Percentiles rank a stretch among this genome's conserved stretches.
These are phyloP conservation scores for Bolboschoenoplectus hybrid DNA, from an alignment of 202 grass and related monocot genomes.

Conservation along the genomic window DNA sequence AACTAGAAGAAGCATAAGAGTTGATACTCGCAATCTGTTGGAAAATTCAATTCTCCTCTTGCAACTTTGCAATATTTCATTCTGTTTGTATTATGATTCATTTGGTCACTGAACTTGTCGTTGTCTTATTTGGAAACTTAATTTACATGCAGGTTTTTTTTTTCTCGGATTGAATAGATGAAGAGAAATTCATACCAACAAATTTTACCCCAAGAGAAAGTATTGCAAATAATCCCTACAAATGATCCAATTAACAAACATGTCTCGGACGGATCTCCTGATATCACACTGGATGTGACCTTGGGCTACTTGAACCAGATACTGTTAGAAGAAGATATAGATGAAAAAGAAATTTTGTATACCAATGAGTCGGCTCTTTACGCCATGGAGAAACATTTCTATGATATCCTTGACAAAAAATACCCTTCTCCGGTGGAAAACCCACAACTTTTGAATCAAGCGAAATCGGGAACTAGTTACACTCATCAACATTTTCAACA, in stretches of 20 bases:
- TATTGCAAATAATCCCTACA: neutral
- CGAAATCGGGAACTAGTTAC: neutral
- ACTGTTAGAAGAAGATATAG: constrained; percentile 58
- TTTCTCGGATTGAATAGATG: neutral
- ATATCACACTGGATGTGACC: neutral
- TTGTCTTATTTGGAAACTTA: neutral
- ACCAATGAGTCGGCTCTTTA: constrained; percentile 46
- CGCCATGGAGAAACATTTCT: constrained; percentile 63
- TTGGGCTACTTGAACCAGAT: constrained; percentile 18
- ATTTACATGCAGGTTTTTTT: neutral
- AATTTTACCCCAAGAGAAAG: neutral
- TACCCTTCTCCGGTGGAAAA: constrained; percentile 35
- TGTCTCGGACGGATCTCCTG: neutral
- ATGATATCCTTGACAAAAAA: constrained; percentile 54
- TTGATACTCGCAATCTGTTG: neutral
- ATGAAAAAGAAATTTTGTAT: constrained; percentile 42
- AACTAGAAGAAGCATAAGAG: too few species aligned
- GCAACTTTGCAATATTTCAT: neutral
- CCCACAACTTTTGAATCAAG: neutral
- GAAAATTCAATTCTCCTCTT: neutral
- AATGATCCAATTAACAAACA: constrained; percentile 4
- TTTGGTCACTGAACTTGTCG: neutral
- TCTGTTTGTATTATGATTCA: neutral
- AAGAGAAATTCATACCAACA: neutral
- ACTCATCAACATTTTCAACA: neutral